Evolutionary conservation across 1,139 yeast species (phyloP), one percentile per base, ranked within the genome.

Genomic region (Taphrina pruni): DNA sequence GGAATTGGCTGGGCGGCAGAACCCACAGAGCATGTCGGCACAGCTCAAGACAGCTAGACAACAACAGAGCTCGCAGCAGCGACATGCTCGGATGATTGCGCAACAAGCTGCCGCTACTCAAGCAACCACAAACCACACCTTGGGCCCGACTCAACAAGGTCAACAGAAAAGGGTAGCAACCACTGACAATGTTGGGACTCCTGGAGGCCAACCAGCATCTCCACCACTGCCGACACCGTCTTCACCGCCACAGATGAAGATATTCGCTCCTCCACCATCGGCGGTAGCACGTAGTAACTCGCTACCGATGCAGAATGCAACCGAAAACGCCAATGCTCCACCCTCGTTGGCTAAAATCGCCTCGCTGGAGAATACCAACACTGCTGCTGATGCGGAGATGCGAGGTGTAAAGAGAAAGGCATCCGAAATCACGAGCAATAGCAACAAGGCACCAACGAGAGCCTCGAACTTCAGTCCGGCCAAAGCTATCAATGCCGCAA

Each of bases 201-300:
- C 43, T 11, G 36, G 17, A 3, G 12, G 60, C 4, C 60, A 62
- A 12, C 52, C 60, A n/a, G 61, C 61, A 4, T 64, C 67, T 9
- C 67, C 67, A 17, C 36, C 41, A 9, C 48, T 64, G 7, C 61
- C 61, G 1, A 64, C 67, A 45, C 67, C 67, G 12, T 64, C 67
- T 14, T 64, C 67, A 14, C 67, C 67, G 26, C 67, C 67, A n/a
- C 67, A 54, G 48, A 64, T 64, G 67, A 56, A 50, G 60, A 64
- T 51, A 8, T 64, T 64, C 35, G 56, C 67, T 11, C 67, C 67
- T 2, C 67, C 67, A 6, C 67, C 67, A 6, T 36, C 60, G 4
- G 43, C 61, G 14, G 52, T 38, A 17, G 56, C 56, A 4, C 35
- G 55, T 5, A 39, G 61, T 45, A 43, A 56, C n/a, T 43, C 67